Base-by-base conservation (phyloP, 768 basidiomycete species). In the Amanita polypyramis region DNA sequence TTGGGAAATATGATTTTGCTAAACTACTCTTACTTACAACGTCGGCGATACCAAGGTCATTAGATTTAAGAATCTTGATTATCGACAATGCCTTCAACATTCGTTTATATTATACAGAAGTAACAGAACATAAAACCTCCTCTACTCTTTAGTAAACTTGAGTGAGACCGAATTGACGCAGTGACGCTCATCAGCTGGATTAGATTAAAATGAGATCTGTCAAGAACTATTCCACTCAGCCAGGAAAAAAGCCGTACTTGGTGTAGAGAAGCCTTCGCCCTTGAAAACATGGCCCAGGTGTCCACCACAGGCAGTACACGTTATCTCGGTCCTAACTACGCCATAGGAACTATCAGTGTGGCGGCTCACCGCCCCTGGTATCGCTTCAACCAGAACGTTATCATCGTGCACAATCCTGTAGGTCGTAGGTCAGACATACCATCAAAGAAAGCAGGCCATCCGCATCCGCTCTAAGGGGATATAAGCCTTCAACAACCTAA, bases 401-500 rank as follows among this genome's bases (percentile, higher is more conserved):
- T 41, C n/a, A 42, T 45, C 35, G 38, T 19, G 49, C 23, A 36
- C 38, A 7, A 15, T 12, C 34, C 33, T 20, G 25, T 5, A 15
- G 36, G n/a, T 32, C n/a, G 19, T 15, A n/a, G 43, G 27, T 27
- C 29, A 23, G 7, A 55, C 66, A 49, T 52, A 85, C 86, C 86
- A 60, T 95, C 93, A 60, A 85, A 97, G 74, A 96, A 97, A 1
- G 93, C 90, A n/a, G 94, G 93, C 93, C 93, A 97, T 19, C 93
- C 93, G 58, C 90, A 95, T 6, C 91, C 90, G 50, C 88, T 92
- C 74, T 75, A 45, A 14, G 39, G 37, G 27, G 4, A 53, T 17
- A 9, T 30, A 3, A 9, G 11, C 7, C 21, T 34, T 32, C 15
- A 10, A 9, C 19, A 46, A 8, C 2, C 20, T 12, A 4, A 38